phyloP scores from a whole-genome alignment of 1,284 basidiomycete genomes.

The Lignosus rhinocerotis region DNA sequence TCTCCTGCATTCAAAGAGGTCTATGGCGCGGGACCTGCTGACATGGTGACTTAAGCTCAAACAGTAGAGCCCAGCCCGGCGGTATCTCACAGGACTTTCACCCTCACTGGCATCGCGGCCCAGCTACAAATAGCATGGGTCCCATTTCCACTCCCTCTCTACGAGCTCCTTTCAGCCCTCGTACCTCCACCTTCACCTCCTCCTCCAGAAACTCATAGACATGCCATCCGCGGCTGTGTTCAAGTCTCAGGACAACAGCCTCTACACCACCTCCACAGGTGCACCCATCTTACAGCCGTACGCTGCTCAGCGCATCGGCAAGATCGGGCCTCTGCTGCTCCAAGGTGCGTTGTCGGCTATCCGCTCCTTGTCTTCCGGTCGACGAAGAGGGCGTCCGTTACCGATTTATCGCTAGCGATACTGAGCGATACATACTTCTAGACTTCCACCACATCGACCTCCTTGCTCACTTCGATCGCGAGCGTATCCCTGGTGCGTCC shows the following conservation, averaged over 20 bases:
- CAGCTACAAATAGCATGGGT: constrained; percentile 26
- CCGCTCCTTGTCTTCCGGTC: not conserved
- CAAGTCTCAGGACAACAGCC: constrained; percentile 53
- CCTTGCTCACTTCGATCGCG: constrained; percentile 89
- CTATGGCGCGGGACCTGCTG: constrained; percentile 25
- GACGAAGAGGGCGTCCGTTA: not conserved
- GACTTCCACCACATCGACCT: constrained; percentile 90
- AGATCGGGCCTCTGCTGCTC: constrained; percentile 79
- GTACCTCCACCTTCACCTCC: constrained; percentile 6
- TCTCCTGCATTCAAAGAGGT: constrained; percentile 12
- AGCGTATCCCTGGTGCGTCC: constrained; percentile 78
- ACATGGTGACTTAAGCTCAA: constrained; percentile 12
- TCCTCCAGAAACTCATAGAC: not conserved
- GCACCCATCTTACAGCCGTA: constrained; percentile 75
- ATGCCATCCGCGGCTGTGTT: constrained; percentile 72
- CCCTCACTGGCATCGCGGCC: not conserved
- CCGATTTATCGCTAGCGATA: constrained; percentile 6
- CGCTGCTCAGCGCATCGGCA: constrained; percentile 74
- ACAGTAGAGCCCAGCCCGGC: constrained; percentile 13
- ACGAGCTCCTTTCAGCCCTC: constrained; percentile 19
- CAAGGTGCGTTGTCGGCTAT: constrained; percentile 56
- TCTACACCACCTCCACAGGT: constrained; percentile 87
- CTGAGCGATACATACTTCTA: constrained; percentile 28
- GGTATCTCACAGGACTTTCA: constrained; percentile 6
- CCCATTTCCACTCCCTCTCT: constrained; percentile 18